A percentile compares a stretch with the other conserved stretches of the same genome.
Evolutionary conservation across 139 green algal genomes (phyloP).

Genomic region (Tetradesmus lagerheimii): DNA sequence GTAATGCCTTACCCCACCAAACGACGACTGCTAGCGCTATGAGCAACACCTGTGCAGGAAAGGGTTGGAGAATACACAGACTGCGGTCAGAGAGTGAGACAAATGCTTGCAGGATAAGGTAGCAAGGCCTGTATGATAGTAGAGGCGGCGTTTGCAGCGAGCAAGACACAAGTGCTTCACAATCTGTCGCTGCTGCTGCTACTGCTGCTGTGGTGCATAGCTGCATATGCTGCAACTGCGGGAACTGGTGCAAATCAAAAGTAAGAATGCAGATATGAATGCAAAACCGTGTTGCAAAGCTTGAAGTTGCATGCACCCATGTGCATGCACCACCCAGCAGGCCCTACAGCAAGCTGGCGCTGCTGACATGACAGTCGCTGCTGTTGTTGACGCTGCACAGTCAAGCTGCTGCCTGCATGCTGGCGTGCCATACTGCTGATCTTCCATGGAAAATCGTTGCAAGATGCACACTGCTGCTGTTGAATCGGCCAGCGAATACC

Average conservation of each 20-base stretch:
- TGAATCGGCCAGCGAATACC: background rate
- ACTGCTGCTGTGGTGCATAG: background rate
- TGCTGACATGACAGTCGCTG: background rate
- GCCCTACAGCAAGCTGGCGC: background rate
- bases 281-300: background rate
- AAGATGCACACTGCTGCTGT: background rate
- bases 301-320: background rate
- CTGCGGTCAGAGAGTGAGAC: background rate
- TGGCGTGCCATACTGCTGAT: background rate
- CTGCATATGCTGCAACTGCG: background rate
- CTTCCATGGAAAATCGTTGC: too few species aligned
- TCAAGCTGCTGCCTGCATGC: background rate
- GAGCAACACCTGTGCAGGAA: constrained; percentile 36
- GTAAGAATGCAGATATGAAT: too few species aligned
- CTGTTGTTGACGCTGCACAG: background rate
- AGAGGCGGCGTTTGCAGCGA: background rate
- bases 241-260: background rate
- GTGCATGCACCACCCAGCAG: background rate
- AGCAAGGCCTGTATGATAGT: background rate
- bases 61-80: too few species aligned
- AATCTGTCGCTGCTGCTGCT: background rate
- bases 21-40: constrained; percentile 25
- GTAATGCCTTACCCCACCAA: constrained; percentile 50
- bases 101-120: background rate
- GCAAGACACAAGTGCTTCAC: background rate